Percentiles rank a stretch among this genome's conserved stretches.
These are phyloP conservation scores for Candolleomyces aberdarensis DNA, from an alignment of 768 basidiomycete genomes.

Conservation along the genomic window DNA sequence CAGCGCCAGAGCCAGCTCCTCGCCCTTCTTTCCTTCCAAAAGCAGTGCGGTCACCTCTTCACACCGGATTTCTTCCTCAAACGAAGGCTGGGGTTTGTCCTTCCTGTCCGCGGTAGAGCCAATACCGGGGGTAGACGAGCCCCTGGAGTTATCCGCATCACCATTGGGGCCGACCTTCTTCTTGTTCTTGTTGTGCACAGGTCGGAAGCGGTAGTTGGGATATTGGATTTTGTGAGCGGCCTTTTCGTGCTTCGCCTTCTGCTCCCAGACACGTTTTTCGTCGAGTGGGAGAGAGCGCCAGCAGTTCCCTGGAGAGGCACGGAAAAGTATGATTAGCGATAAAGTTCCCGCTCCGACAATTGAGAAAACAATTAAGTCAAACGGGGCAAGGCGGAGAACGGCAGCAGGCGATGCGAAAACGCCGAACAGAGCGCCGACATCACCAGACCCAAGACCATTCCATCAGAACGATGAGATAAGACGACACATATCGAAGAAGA, in stretches of 20 bases:
- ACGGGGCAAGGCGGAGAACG: background rate
- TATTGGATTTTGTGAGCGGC: conserved; percentile 66
- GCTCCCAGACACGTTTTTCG: conserved; percentile 73
- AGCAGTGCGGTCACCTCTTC: conserved; percentile 64
- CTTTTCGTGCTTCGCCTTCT: conserved; percentile 69
- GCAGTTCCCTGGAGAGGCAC: conserved; percentile 50
- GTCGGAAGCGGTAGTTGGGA: conserved; percentile 62
- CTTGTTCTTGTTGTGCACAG: conserved; percentile 53
- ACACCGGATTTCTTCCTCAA: conserved; percentile 63
- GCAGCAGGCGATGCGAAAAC: background rate
- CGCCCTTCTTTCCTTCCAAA: conserved; percentile 68
- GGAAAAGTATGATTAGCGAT: background rate
- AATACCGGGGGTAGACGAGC: background rate
- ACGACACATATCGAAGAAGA: conserved; percentile 27
- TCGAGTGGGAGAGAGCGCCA: conserved; percentile 71
- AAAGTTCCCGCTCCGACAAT: background rate
- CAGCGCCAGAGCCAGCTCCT: conserved; percentile 60
- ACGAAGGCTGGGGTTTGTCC: conserved; percentile 33
- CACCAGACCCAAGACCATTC: background rate
- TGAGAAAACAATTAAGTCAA: background rate
- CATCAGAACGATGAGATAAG: conserved; percentile 3
- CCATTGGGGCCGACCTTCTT: conserved; percentile 15
- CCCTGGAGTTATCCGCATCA: background rate
- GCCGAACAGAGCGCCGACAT: background rate
- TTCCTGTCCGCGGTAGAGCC: conserved; percentile 18